A percentile compares a stretch with the other conserved stretches of the same genome.
Conservation (phyloP, 257 asterid genomes). For the Plectranthus barbatus region DNA sequence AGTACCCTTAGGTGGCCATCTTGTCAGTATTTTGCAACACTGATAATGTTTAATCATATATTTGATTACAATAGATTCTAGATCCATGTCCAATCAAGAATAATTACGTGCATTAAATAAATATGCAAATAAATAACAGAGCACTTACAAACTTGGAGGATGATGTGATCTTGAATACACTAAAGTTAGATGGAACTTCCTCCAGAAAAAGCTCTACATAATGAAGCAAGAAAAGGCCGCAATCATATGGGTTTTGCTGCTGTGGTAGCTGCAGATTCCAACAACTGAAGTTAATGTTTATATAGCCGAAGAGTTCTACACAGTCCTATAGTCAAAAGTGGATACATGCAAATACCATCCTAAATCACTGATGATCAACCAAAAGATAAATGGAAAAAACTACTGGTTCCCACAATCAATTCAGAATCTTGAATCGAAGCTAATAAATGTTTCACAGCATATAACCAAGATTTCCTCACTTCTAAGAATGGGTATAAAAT, state of each 20-base stretch:
- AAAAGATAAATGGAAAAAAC: background rate
- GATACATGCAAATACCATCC: slow-evolving; percentile 6
- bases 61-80: background rate
- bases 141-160: slow-evolving; percentile 65
- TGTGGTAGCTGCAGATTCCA: slow-evolving; percentile 72
- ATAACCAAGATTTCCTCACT: too few relatives aligned
- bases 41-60: background rate
- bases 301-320: background rate
- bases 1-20: background rate
- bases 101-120: background rate
- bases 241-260: slow-evolving; percentile 80
- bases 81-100: background rate
- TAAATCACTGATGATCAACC: slow-evolving; percentile 3
- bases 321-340: background rate
- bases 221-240: slow-evolving; percentile 96
- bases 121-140: background rate
- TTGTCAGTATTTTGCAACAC: background rate
- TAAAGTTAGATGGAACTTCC: slow-evolving; percentile 60
- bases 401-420: background rate
- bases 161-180: slow-evolving; percentile 54
- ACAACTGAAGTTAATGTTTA: slow-evolving; percentile 17
- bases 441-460: background rate
- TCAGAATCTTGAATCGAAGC: slow-evolving; percentile 3
- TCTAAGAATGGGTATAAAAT: too few relatives aligned
- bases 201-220: slow-evolving; percentile 83